Evolutionary conservation across 2,329 filamentous ascomycete genomes (phyloP).

Genomic region (Phyllosticta paracitricarpa): DNA sequence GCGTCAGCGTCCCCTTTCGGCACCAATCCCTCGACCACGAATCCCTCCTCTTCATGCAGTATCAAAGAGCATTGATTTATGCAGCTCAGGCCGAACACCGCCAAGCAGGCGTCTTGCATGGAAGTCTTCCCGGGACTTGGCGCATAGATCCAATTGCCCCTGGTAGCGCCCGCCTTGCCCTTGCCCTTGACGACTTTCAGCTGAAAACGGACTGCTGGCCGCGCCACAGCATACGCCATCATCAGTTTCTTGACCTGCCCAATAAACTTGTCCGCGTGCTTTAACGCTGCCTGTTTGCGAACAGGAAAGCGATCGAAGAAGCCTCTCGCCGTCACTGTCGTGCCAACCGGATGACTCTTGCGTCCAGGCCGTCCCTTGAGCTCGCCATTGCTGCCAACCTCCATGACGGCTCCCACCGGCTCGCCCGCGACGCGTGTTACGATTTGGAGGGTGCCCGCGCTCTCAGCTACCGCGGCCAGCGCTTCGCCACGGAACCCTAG

Average conservation of each 20-base stretch:
- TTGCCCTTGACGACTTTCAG: constrained; percentile 49
- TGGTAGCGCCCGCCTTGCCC: constrained; percentile 22
- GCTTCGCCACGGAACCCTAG: constrained; percentile 73
- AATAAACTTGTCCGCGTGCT: constrained; percentile 48
- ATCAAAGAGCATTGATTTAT: constrained; percentile 44
- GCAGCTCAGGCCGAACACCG: constrained; percentile 51
- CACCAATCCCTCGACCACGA: constrained; percentile 48
- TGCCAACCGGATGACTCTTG: constrained; percentile 52
- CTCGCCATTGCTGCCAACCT: constrained; percentile 42
- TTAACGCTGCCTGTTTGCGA: constrained; percentile 48
- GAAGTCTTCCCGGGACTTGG: constrained; percentile 35
- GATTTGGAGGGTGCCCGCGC: constrained; percentile 29
- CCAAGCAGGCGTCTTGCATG: constrained; percentile 49
- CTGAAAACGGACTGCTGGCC: constrained; percentile 51
- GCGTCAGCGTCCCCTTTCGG: constrained; percentile 40
- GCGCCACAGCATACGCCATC: constrained; percentile 55
- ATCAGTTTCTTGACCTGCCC: constrained; percentile 50
- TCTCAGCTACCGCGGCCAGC: constrained; percentile 54
- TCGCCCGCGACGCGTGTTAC: constrained; percentile 37
- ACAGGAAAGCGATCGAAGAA: constrained; percentile 56
- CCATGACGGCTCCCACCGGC: constrained; percentile 44
- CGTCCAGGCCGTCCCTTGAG: constrained; percentile 21
- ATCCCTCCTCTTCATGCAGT: constrained; percentile 27
- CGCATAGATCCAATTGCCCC: constrained; percentile 51
- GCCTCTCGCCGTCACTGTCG: constrained; percentile 51